A percentile compares a stretch with the other conserved stretches of the same genome.
These are phyloP conservation scores for Penicillium sp. DNA, from an alignment of 2,329 filamentous ascomycete genomes.

Conservation along the genomic window DNA sequence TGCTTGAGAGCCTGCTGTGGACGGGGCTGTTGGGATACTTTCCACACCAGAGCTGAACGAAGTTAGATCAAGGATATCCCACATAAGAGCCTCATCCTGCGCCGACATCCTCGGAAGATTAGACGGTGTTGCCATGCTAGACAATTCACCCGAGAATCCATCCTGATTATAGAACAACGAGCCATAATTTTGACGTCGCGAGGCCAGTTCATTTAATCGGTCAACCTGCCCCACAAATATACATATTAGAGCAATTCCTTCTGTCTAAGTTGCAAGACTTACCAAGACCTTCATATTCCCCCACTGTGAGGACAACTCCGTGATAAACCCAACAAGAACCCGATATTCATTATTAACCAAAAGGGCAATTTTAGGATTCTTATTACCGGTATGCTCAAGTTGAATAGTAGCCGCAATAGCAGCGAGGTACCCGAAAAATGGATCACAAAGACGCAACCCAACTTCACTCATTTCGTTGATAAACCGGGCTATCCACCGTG, in stretches of 20 bases:
- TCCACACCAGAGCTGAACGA: constrained; percentile 6
- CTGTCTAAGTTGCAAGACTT: background rate
- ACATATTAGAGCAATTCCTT: background rate
- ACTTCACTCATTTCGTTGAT: constrained; percentile 26
- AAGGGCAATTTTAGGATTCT: constrained; percentile 26
- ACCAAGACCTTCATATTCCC: constrained; percentile 24
- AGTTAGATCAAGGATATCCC: constrained; percentile 28
- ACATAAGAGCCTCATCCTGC: constrained; percentile 26
- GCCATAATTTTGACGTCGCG: constrained; percentile 24
- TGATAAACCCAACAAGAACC: constrained; percentile 24
- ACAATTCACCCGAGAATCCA: constrained; percentile 22
- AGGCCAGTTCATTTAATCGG: constrained; percentile 22
- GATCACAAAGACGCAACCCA: constrained; percentile 23
- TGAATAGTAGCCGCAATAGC: constrained; percentile 31
- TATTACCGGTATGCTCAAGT: constrained; percentile 27
- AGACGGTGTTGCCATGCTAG: constrained; percentile 26
- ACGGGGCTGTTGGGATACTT: background rate
- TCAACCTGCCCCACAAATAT: constrained; percentile 7
- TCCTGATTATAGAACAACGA: constrained; percentile 29
- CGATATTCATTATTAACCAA: constrained; percentile 24
- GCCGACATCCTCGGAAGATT: constrained; percentile 27
- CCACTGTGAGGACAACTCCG: constrained; percentile 21
- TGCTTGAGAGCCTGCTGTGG: background rate
- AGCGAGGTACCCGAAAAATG: constrained; percentile 28
- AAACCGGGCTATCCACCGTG: constrained; percentile 28